phyloP scores from a whole-genome alignment of 148 eudicot species.

The Gaultheria prostrata region DNA sequence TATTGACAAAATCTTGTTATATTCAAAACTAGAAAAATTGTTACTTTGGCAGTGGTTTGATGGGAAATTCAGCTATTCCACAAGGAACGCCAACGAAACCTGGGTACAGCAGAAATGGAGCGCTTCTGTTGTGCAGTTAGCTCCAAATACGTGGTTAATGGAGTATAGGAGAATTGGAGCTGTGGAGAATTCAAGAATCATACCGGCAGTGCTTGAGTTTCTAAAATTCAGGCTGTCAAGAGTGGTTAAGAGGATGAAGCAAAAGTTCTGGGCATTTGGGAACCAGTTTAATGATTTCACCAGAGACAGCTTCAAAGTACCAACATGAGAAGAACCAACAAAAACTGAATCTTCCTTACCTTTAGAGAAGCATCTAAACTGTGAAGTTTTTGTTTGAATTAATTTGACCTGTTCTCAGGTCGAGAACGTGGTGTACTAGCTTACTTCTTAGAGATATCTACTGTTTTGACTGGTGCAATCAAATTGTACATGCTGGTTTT shows the following conservation, averaged over 20 bases:
- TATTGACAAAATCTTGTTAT: background rate
- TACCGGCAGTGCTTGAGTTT: slow-evolving; percentile 38
- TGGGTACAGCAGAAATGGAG: slow-evolving; percentile 67
- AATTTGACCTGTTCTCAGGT: background rate
- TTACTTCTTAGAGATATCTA: background rate
- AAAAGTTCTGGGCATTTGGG: slow-evolving; percentile 41
- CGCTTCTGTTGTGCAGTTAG: slow-evolving; percentile 54
- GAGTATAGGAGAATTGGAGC: slow-evolving; percentile 47
- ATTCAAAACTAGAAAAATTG: background rate
- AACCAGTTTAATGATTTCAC: slow-evolving; percentile 10
- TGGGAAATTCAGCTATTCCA: slow-evolving; percentile 28
- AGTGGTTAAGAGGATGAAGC: slow-evolving; percentile 36
- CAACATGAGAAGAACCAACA: slow-evolving; percentile 29
- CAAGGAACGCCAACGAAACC: slow-evolving; percentile 38
- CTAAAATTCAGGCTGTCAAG: slow-evolving; percentile 39
- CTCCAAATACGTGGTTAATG: slow-evolving; percentile 62
- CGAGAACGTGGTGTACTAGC: background rate
- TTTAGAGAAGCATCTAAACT: slow-evolving; percentile 15
- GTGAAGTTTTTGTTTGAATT: background rate
- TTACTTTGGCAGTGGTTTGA: slow-evolving; percentile 52
- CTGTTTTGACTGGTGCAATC: background rate
- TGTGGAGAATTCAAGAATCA: slow-evolving; percentile 37
- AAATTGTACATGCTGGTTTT: background rate
- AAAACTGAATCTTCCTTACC: background rate
- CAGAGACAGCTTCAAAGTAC: slow-evolving; percentile 22